phyloP scores from a whole-genome alignment of 2,329 filamentous ascomycete genomes.

The Ophiostoma triangulosporum region DNA sequence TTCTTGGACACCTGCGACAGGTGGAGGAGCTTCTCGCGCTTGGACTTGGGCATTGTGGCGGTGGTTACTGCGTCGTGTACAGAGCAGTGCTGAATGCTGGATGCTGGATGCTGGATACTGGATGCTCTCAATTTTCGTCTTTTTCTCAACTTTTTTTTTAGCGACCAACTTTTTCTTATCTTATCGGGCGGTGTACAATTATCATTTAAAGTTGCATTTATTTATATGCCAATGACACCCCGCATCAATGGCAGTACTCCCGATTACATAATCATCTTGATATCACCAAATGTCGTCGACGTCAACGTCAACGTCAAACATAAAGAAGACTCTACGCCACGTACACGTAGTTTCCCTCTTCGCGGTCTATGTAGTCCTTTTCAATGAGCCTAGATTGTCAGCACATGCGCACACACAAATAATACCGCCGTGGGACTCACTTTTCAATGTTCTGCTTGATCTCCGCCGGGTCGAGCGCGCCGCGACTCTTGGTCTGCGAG shows the following conservation, averaged over 20 bases:
- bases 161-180: constrained; percentile 12
- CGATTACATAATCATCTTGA: background rate
- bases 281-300: background rate
- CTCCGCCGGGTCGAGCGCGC: constrained; percentile 69
- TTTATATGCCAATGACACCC: no score
- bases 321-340: no score
- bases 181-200: constrained; percentile 10
- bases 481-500: constrained; percentile 72
- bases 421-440: constrained; percentile 36
- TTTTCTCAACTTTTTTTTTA: constrained; percentile 5
- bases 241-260: background rate
- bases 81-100: background rate
- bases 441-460: constrained; percentile 98
- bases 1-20: constrained; percentile 89
- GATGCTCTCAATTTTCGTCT: constrained; percentile 1
- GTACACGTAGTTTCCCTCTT: constrained; percentile 58
- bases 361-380: constrained; percentile 82
- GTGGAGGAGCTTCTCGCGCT: constrained; percentile 78
- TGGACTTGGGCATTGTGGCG: constrained; percentile 81
- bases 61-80: background rate
- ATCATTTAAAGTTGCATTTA: no score
- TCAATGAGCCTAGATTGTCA: constrained; percentile 56
- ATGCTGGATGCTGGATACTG: background rate
- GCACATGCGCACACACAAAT: constrained; percentile 4
- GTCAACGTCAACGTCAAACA: background rate